Evolutionary conservation across 352 stramenopile species (phyloP).

Genomic region (Thraustotheca clavata): DNA sequence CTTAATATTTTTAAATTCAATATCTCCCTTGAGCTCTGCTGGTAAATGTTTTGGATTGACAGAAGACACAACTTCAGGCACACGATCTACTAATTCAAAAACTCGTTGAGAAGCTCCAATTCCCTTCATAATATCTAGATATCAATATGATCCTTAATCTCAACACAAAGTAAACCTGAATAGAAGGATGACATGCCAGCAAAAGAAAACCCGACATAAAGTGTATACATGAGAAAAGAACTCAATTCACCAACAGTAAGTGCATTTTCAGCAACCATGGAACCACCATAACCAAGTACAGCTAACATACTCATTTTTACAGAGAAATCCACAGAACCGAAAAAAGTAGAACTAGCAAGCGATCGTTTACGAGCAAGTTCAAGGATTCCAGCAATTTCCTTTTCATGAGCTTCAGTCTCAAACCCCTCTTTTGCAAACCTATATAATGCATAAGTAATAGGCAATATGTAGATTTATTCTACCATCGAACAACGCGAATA

Average conservation of each 20-base stretch:
- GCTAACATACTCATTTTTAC: constrained; percentile 86
- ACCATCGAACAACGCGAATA: constrained; percentile 87
- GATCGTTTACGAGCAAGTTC: constrained; percentile 56
- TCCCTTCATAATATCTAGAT: constrained; percentile 72
- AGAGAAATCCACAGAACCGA: constrained; percentile 72
- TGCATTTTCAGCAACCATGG: constrained; percentile 77
- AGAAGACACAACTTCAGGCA: constrained; percentile 43
- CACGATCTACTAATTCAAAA: constrained; percentile 86
- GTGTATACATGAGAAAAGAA: constrained; percentile 90
- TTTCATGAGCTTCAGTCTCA: constrained; percentile 48
- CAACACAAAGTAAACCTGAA: constrained; percentile 34
- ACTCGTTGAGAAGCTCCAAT: constrained; percentile 83
- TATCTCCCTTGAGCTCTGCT: constrained; percentile 36
- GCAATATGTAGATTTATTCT: not conserved
- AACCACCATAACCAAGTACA: constrained; percentile 87
- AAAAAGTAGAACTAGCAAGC: constrained; percentile 74
- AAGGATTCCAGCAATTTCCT: constrained; percentile 57
- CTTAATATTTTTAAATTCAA: constrained; percentile 42
- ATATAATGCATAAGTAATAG: not conserved
- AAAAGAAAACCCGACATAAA: constrained; percentile 87
- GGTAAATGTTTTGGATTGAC: constrained; percentile 29
- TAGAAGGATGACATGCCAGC: constrained; percentile 89
- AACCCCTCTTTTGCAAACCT: constrained; percentile 68
- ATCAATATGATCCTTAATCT: not conserved
- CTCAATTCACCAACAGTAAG: constrained; percentile 88